Base-by-base conservation (phyloP, 257 asterid species). In the Linderniella brevidens region DNA sequence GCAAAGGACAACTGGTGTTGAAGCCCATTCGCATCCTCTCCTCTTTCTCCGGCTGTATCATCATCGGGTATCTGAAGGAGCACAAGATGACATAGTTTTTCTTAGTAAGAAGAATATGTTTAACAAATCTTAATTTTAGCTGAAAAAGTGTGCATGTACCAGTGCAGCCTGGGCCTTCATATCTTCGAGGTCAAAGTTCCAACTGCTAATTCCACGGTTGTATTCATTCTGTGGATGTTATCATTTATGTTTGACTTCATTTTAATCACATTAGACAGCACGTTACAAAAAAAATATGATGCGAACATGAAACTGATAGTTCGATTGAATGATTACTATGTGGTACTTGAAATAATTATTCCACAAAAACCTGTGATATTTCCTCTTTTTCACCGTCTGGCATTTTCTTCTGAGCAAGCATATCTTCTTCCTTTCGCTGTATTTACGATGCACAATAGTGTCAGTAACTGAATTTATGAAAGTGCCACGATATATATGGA, bases 391-490 rank as follows among this genome's bases (percentile, higher is more conserved):
- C 66, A 35, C 94, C 96, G 54, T 86, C 96, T 50, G 96, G 88
- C 64, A 81, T 90, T 72, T 81, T 82, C 83, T 90, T 85, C 58
- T 90, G 94, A 36, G 98, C 98, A 64, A 85, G 82, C 96, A 85
- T 71, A 58, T 90, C 92, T 75, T 85, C 94, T 68, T 81, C 96
- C 72, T 79, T 85, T 53, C 68, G 75, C 96, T 85, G 46, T 29
- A 25, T 25, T 25, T 25, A 25, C 3, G 32, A 25, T 25, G 32
- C 32, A 25, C 32, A 25, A 25, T 25, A 2, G 32, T 6, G 32
- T 25, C n/a, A n/a, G n/a, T n/a, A n/a, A 25, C 32, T 25, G 32
- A 25, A 2, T 25, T 25, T 25, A 25, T 25, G 32, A 25, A 25
- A 25, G 32, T 25, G 32, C 32, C 32, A 25, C 6, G 32, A 25